Conservation (phyloP, 2,329 filamentous ascomycete genomes). For the Camillea tinctor region DNA sequence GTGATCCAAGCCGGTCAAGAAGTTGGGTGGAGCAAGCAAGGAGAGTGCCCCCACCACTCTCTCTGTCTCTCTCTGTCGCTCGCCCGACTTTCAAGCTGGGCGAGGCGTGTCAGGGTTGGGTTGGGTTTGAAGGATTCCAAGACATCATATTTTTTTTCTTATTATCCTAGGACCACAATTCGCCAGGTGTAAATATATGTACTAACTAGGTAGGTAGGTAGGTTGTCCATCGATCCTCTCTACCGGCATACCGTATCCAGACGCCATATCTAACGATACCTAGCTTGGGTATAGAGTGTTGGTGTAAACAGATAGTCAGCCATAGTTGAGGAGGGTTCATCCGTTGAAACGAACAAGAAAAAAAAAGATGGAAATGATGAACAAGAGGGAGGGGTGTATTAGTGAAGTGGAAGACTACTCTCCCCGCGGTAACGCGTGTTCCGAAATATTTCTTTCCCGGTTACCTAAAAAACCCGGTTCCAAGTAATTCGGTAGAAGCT, state of each 20-base stretch:
- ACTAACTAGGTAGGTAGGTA: background rate
- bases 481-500: constrained; percentile 17
- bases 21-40: background rate
- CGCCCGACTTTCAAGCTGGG: background rate
- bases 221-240: background rate
- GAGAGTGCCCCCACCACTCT: too few species aligned
- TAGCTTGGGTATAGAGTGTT: background rate
- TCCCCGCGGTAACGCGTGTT: constrained; percentile 5
- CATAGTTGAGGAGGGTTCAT: background rate
- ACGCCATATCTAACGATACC: background rate
- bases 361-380: too few species aligned
- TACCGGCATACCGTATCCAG: background rate
- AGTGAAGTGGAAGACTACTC: background rate
- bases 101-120: background rate
- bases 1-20: background rate
- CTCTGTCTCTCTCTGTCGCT: too few species aligned
- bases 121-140: background rate
- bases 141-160: too few species aligned
- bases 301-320: background rate
- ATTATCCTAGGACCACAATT: background rate
- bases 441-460: constrained; percentile 20
- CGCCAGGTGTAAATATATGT: background rate
- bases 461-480: constrained; percentile 20
- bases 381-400: too few species aligned
- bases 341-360: background rate